Conservation (phyloP, 306 rosid species). For the Calophaca sinica region DNA sequence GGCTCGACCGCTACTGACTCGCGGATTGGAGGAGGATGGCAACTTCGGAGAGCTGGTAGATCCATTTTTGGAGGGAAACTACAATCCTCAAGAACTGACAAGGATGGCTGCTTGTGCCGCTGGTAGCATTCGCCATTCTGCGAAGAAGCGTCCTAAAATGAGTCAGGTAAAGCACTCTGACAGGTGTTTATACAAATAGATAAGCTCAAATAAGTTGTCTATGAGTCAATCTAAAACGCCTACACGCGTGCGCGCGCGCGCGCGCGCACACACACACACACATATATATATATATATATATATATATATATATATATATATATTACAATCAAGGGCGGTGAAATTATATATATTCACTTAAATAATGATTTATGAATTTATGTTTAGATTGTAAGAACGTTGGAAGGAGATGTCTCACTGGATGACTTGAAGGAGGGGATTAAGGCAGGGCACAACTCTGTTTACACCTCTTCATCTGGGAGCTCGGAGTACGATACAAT, state of each 20-base stretch:
- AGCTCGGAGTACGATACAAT: constrained; percentile 67
- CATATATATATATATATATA: neutral
- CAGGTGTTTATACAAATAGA: no score
- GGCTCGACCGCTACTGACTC: constrained; percentile 82
- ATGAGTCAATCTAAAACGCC: no score
- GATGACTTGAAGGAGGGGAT: constrained; percentile 74
- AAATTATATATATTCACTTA: neutral
- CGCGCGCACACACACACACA: no score
- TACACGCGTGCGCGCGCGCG: no score
- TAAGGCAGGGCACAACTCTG: constrained; percentile 44
- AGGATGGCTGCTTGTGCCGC: constrained; percentile 88
- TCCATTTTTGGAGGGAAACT: constrained; percentile 63
- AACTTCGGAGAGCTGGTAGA: constrained; percentile 69
- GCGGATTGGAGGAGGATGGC: constrained; percentile 71
- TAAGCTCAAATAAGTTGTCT: no score
- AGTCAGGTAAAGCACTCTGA: constrained; percentile 64
- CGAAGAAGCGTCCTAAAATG: constrained; percentile 82
- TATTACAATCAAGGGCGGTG: no score
- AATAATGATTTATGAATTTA: neutral
- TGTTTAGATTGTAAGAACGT: constrained; percentile 68
- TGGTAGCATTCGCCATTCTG: constrained; percentile 87
- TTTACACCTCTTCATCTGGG: constrained; percentile 39
- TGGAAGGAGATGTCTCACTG: constrained; percentile 77
- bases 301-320: no score
- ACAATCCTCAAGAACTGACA: constrained; percentile 62